Evolutionary conservation across 257 asterid genomes (phyloP).

Genomic region (Nicotiana benthamiana): DNA sequence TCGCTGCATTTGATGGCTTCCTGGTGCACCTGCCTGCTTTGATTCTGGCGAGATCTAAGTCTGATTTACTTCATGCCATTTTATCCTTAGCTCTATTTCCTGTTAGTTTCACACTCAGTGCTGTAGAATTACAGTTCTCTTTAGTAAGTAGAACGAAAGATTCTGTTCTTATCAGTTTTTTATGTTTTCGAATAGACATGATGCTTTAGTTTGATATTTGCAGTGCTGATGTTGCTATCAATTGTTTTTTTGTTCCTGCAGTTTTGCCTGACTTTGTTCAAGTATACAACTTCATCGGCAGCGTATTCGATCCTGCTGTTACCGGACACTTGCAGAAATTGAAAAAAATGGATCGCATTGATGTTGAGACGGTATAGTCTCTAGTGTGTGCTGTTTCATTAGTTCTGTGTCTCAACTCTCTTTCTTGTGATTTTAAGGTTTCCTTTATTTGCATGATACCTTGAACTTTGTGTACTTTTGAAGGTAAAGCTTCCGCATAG

Average conservation of each 20-base stretch:
- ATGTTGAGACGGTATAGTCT: slow-evolving; percentile 79
- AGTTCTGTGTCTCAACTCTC: not conserved
- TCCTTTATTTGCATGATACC: too few species aligned
- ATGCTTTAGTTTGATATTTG: not conserved
- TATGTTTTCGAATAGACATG: not conserved
- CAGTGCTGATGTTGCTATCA: slow-evolving; percentile 10
- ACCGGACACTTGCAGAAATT: slow-evolving; percentile 70
- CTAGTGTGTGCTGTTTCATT: slow-evolving; percentile 13
- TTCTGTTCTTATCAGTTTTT: not conserved
- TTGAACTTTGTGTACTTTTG: not conserved
- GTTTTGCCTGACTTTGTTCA: slow-evolving; percentile 90
- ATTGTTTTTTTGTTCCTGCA: slow-evolving; percentile 33
- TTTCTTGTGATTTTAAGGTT: not conserved
- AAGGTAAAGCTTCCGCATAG: not conserved
- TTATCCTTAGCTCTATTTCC: not conserved
- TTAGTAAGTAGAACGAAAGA: not conserved
- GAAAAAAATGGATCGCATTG: slow-evolving; percentile 88
- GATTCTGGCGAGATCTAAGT: not conserved
- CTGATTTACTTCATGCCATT: slow-evolving; percentile 5
- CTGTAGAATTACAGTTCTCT: not conserved
- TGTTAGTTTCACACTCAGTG: not conserved
- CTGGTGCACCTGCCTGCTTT: not conserved
- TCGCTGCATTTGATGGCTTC: not conserved
- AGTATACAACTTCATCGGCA: slow-evolving; percentile 89
- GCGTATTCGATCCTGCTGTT: slow-evolving; percentile 76